Base-by-base conservation (phyloP, 202 grass and related monocot species). In the Schoenoplectus tabernaemontani region DNA sequence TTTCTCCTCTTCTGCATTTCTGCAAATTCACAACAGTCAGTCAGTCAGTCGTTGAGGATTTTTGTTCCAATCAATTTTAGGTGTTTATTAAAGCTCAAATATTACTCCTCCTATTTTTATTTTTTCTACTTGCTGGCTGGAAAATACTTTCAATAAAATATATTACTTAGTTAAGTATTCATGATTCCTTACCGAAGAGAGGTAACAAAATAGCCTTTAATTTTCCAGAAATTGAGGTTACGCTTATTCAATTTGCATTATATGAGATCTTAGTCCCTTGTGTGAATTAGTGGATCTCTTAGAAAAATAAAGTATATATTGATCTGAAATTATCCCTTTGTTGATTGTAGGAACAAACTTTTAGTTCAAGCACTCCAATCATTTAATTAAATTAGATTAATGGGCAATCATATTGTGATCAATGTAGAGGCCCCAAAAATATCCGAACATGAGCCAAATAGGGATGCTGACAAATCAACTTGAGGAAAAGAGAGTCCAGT, bases 361-460 rank as follows among this genome's bases (percentile, higher is more conserved):
- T n/a, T n/a, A n/a, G 41, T 47, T 28, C 22, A 6, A 44, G 42
- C 41, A 42, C 4, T 47, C 9, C 24, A 71, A 41, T 26, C 20
- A 69, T 43, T 69, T 46, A 6, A 26, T 69, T 16, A 47, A 47
- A 20, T 78, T 78, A 46, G n/a, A n/a, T n/a, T n/a, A n/a, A 97
- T 93, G 93, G 90, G 87, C 82, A 87, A 88, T 60, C 93, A 97
- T 86, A 36, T 93, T 12, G 90, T 86, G 76, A 56, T 97, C 78
- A 76, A 91, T 86, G 83, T 97, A 39, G 69, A 51, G 73, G 74
- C 43, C 16, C 81, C 71, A 2, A 43, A 38, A 65, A 76, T 59
- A 33, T 30, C 73, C 11, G 17, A 74, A 53, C 34, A 34, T 3
- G 80, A 87, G 6, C 30, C 53, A 0, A 36, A 13, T 39, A 5